Percentiles rank a stretch among this genome's conserved stretches.
Evolutionary conservation across 176 grass and related monocot species (phyloP).

Genomic region (Cenchrus fungigraminus): DNA sequence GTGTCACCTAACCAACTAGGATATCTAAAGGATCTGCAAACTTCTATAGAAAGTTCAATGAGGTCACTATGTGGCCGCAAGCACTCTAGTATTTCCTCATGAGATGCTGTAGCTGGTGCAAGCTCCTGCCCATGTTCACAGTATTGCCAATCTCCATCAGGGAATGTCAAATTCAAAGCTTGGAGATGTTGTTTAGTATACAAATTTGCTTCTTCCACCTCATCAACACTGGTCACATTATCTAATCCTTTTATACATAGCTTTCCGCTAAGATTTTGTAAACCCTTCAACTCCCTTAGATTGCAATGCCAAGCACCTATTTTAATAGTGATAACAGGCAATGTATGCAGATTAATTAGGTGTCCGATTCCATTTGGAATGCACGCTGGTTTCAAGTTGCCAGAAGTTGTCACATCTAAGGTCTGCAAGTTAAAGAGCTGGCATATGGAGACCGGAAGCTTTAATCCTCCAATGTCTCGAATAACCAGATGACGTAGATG

Average conservation of each 20-base stretch:
- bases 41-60: background rate
- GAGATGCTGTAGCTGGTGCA: constrained; percentile 1
- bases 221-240: background rate
- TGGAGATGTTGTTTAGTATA: constrained; percentile 23
- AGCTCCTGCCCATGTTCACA: constrained; percentile 13
- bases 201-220: constrained; percentile 12
- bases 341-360: constrained; percentile 37
- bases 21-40: background rate
- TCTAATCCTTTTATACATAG: constrained; percentile 30
- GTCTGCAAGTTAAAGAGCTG: constrained; percentile 29
- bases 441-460: constrained; percentile 1
- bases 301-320: background rate
- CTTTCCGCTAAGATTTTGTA: constrained; percentile 18
- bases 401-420: constrained; percentile 20
- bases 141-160: constrained; percentile 19
- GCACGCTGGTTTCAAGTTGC: constrained; percentile 21
- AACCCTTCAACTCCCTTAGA: constrained; percentile 33
- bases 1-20: constrained; percentile 32
- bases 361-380: constrained; percentile 24
- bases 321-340: constrained; percentile 14
- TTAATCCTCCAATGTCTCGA: constrained; percentile 8
- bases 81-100: background rate
- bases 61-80: constrained; percentile 13
- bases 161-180: constrained; percentile 4
- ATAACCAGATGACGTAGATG: constrained; percentile 36